phyloP scores from a whole-genome alignment of 1,139 yeast genomes.

The Nakaseomyces bracarensis region DNA sequence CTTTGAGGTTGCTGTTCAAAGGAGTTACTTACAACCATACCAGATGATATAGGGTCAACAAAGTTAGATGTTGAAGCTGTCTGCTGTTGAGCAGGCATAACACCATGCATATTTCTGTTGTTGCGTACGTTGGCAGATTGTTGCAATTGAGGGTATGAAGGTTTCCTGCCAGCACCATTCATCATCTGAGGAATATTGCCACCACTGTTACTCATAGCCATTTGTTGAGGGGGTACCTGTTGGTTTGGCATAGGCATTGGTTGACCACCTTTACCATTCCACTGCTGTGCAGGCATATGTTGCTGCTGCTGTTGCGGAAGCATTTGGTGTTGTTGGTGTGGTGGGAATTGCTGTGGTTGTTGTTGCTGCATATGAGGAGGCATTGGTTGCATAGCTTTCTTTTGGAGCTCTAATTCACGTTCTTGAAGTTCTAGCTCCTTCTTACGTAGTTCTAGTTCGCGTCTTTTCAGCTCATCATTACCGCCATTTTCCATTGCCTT shows the following conservation, averaged over 20 bases:
- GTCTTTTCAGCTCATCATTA: conserved; percentile 16
- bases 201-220: conserved; percentile 8
- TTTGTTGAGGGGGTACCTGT: conserved; percentile 13
- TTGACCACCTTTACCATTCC: conserved; percentile 8
- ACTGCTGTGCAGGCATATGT: conserved; percentile 5
- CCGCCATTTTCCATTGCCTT: neutral
- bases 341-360: conserved; percentile 17
- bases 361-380: conserved; percentile 13
- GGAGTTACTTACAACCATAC: conserved; percentile 8
- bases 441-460: conserved; percentile 39
- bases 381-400: conserved; percentile 22
- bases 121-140: conserved; percentile 17
- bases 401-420: conserved; percentile 36
- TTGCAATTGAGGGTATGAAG: conserved; percentile 23
- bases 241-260: conserved; percentile 9
- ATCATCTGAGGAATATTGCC: conserved; percentile 4
- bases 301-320: conserved; percentile 13
- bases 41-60: conserved; percentile 17
- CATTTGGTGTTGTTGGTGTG: conserved; percentile 13
- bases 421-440: conserved; percentile 40
- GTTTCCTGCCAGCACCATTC: conserved; percentile 17
- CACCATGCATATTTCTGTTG: conserved; percentile 26
- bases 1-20: conserved; percentile 11
- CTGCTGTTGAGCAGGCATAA: conserved; percentile 13
- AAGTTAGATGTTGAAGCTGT: conserved; percentile 15